Percentiles rank a stretch among this genome's conserved stretches.
These are phyloP conservation scores for Pilatotrama ljubarskyi DNA, from an alignment of 768 basidiomycete species.

Conservation along the genomic window DNA sequence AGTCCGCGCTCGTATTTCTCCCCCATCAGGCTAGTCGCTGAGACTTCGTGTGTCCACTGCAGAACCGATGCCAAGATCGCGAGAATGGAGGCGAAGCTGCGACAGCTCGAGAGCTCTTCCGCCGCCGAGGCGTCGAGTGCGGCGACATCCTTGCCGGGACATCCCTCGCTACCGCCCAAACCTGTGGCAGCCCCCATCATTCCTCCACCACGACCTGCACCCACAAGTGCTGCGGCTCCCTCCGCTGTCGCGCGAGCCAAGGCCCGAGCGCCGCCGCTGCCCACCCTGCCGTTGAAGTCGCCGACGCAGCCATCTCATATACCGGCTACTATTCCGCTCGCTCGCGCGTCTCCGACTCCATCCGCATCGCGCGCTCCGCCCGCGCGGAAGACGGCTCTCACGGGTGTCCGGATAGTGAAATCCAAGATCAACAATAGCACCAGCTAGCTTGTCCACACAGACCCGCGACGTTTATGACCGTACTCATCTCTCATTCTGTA, in stretches of 20 bases:
- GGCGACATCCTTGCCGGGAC: slow-evolving; percentile 6
- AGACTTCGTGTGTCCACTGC: not conserved
- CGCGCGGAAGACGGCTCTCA: slow-evolving; percentile 7
- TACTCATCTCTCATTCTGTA: too few relatives aligned
- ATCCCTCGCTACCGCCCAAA: slow-evolving; percentile 36
- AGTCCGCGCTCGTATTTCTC: not conserved
- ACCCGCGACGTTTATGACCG: not conserved
- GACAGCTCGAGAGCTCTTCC: slow-evolving; percentile 58
- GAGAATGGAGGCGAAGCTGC: slow-evolving; percentile 92
- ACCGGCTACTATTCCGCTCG: not conserved
- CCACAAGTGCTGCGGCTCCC: slow-evolving; percentile 4
- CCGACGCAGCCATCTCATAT: not conserved
- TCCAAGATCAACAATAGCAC: not conserved
- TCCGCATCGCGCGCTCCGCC: not conserved
- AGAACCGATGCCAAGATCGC: slow-evolving; percentile 91
- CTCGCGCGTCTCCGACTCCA: not conserved
- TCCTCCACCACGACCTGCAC: slow-evolving; percentile 4
- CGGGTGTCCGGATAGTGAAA: slow-evolving; percentile 22
- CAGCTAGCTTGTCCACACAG: not conserved
- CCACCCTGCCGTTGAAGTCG: slow-evolving; percentile 17
- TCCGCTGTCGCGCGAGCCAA: not conserved
- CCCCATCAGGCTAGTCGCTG: not conserved
- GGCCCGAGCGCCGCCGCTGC: slow-evolving; percentile 1
- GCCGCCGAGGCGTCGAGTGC: slow-evolving; percentile 12
- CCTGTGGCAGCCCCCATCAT: slow-evolving; percentile 14